A percentile compares a stretch with the other conserved stretches of the same genome.
Conservation (phyloP, 768 basidiomycete genomes). For the Boletus tylopilopsis region DNA sequence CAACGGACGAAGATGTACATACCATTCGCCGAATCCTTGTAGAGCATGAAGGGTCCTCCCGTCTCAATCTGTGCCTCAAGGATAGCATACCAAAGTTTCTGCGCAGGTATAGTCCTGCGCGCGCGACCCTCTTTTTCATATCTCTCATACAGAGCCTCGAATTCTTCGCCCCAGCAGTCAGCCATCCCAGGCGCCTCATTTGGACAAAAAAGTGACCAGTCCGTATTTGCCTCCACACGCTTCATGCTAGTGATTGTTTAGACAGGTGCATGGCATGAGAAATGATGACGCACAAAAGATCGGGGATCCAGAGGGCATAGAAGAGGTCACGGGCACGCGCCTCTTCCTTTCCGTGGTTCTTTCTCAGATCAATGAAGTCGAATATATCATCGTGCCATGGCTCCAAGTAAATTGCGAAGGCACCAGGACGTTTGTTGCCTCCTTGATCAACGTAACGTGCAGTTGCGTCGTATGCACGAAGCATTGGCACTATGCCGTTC, state of each 20-base stretch:
- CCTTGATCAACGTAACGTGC: constrained; percentile 99
- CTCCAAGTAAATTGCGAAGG: constrained; percentile 97
- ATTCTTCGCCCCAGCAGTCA: constrained; percentile 88
- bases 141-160: constrained; percentile 77
- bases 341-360: constrained; percentile 99
- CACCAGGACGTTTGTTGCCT: constrained; percentile 98
- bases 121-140: constrained; percentile 91
- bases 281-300: constrained; percentile 72
- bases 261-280: background rate
- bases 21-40: constrained; percentile 97
- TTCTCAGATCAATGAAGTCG: constrained; percentile 94
- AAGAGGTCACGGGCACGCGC: constrained; percentile 94
- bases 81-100: constrained; percentile 98
- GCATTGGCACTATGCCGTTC: constrained; percentile 99
- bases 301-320: constrained; percentile 97
- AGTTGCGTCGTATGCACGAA: constrained; percentile 95
- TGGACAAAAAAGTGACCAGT: constrained; percentile 98
- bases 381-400: constrained; percentile 99
- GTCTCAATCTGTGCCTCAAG: constrained; percentile 98
- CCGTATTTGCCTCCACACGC: constrained; percentile 81
- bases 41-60: constrained; percentile 98
- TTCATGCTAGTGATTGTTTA: constrained; percentile 68
- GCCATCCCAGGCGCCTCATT: constrained; percentile 89
- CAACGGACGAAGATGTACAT: constrained; percentile 26
- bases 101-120: constrained; percentile 82